Base-by-base conservation (phyloP, 2,329 filamentous ascomycete species). In the Colletotrichum cuscutae region DNA sequence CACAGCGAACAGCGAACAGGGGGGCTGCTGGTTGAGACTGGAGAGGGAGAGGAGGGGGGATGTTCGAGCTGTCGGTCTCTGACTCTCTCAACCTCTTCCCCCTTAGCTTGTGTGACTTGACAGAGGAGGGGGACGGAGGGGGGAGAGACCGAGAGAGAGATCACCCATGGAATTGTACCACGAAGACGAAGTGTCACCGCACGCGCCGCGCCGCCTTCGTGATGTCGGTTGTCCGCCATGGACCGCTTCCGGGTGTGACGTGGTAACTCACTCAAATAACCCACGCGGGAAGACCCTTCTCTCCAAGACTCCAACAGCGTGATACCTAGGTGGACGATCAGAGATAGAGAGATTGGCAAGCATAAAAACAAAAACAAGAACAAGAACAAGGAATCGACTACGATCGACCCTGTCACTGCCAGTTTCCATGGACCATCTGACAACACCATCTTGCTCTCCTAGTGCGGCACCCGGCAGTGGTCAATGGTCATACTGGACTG, bases 161-260 rank as follows among this genome's bases (percentile, higher is more conserved):
- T 54, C 46, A 52, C 65, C 35, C 37, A 22, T 52, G 56, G 26
- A 49, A 15, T 35, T 57, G 26, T 53, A 22, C 30, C 12, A 13
- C 53, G 22, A 22, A 56, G 53, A 28, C 22, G 11, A 42, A 30
- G 32, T 56, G 35, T 67, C 37, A 35, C 57, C 65, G 60, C 71
- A 65, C 56, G 66, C 66, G 71, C 71, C 71, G 65, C 60, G 54
- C n/a, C 52, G 70, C 69, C 53, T 49, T 32, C 30, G 3, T 28
- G 26, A 49, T 62, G 22, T 32, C 22, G 32, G 24, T 60, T 30
- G 32, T 30, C 46, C 42, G 42, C 54, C 52, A 59, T 9, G 19
- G 58, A 26, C 63, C 53, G 63, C 35, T 58, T 66, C 32, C 63
- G 63, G 61, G 52, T 30, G 46, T 32, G 13, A 42, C 37, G 37